Evolutionary conservation across 805 yeast genomes (phyloP).

Genomic region (Maudiozyma bulderi): DNA sequence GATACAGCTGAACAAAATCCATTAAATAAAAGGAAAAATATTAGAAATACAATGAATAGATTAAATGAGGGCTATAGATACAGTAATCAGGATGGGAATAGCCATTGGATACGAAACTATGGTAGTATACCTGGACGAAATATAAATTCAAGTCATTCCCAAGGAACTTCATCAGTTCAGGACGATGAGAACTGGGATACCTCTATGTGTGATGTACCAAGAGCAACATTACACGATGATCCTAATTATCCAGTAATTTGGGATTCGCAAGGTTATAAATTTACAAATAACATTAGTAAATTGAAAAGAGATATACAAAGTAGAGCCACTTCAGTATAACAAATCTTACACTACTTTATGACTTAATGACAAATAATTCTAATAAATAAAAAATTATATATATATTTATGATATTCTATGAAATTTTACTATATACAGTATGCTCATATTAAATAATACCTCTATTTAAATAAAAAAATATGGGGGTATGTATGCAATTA

Average conservation of each 20-base stretch:
- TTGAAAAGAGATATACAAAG: constrained; percentile 14
- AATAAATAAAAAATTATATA: not conserved
- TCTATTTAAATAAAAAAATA: not conserved
- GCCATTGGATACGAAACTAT: constrained; percentile 59
- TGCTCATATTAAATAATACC: not conserved
- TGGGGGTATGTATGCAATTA: not conserved
- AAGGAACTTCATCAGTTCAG: not conserved
- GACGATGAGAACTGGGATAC: constrained; percentile 22
- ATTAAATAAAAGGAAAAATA: constrained; percentile 46
- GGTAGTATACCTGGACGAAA: constrained; percentile 9
- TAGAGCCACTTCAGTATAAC: constrained; percentile 5
- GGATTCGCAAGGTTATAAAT: constrained; percentile 22
- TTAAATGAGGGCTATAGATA: constrained; percentile 79
- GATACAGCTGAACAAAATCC: constrained; percentile 52
- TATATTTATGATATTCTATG: not conserved
- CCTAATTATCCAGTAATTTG: constrained; percentile 28
- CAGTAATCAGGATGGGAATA: constrained; percentile 64
- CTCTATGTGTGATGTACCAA: constrained; percentile 18
- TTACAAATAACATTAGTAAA: constrained; percentile 15
- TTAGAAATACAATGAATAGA: constrained; percentile 53
- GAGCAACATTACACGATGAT: constrained; percentile 16
- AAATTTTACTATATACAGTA: not conserved
- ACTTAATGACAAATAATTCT: not conserved
- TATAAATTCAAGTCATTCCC: not conserved
- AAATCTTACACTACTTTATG: too few species aligned